Evolutionary conservation across 352 stramenopile genomes (phyloP), one percentile per base, ranked within the genome.

Genomic region (Pythium phragmitis): DNA sequence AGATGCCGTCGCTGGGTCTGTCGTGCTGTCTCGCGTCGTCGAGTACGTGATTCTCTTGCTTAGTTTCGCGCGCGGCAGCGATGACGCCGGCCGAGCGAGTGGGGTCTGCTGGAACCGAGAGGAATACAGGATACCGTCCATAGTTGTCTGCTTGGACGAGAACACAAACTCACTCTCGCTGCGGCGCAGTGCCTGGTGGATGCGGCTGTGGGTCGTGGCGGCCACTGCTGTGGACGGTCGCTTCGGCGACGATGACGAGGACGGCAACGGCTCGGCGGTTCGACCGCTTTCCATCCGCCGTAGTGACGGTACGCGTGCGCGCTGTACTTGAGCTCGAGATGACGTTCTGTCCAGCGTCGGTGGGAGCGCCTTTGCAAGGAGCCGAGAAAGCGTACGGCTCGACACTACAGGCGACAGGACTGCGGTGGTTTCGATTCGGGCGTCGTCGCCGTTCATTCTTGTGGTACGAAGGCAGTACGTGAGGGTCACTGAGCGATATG

Each of bases 101-200:
- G 72, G 51, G n/a, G 75, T 68, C 26, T 82, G 76, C 7, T 82
- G 70, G 46, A 87, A 88, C 17, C 79, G 69, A 11, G 79, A 87
- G 8, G 77, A 82, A 56, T 88, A 87, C 19, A 79, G 60, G 8
- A 88, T 63, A 3, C 79, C 77, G 17, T 88, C 74, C 21, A 87
- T 43, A 0, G 73, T 79, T 1, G 69, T 49, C 13, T 77, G 49
- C 37, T 87, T 86, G 50, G 60, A 80, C 11, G 71, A 80, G 57
- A 83, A 78, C 43, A 79, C 70, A 51, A 91, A 91, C 28, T 82
- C 75, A 37, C 67, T 87, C 19, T 79, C 76, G 39, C 68, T 88
- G 39, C 71, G 74, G 1, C 72, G 72, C 39, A 91, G 62, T 12
- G 77, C 76, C 60, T 91, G 69, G 37, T 88, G 81, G 17, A 88